Evolutionary conservation across 2,329 filamentous ascomycete species (phyloP), one percentile per base, ranked within the genome.

Genomic region (Pseudocercospora vitis): DNA sequence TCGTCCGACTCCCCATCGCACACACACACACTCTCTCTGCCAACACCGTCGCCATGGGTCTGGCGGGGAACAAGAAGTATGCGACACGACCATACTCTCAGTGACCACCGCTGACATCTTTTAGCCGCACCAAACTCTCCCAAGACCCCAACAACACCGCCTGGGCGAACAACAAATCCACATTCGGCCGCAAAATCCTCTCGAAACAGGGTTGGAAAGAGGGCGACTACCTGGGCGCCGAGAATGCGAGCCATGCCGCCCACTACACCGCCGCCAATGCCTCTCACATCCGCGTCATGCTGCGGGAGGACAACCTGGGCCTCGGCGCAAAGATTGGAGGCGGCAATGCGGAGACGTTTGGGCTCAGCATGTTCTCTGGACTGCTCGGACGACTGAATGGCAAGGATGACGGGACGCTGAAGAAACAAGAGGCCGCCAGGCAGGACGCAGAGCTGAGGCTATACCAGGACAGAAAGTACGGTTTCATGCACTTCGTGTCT

Each of bases 81-180:
- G 23, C 6, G 11, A 1, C 14, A 31, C n/a, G n/a, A n/a, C n/a
- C n/a, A 32, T 16, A 21, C 18, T 9, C 14, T 14, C 7, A 12
- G n/a, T 5, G 12, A 8, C 3, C 8, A 16, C 16, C 8, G 21
- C 49, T 53, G 23, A 51, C 82, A n/a, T 6, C 3, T 12, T 23
- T 56, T 63, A 83, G 81, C 65, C 78, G 75, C 64, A 79, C 79
- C 44, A 95, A 92, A 75, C 85, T 97, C 68, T 87, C 87, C 62
- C 81, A 87, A 70, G 94, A 99, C 73, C 94, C 94, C 6, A 96
- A 97, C 75, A 99, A 97, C 73, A 96, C 89, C 44, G 84, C 83
- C 79, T 99, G 94, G 94, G 85, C 87, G 52, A 85, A 86, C 66
- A 87, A 91, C 69, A 89, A 87, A 60, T 81, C 81, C 52, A 86